Conservation (phyloP, 805 yeast species). For the Hanseniaspora lachancei region DNA sequence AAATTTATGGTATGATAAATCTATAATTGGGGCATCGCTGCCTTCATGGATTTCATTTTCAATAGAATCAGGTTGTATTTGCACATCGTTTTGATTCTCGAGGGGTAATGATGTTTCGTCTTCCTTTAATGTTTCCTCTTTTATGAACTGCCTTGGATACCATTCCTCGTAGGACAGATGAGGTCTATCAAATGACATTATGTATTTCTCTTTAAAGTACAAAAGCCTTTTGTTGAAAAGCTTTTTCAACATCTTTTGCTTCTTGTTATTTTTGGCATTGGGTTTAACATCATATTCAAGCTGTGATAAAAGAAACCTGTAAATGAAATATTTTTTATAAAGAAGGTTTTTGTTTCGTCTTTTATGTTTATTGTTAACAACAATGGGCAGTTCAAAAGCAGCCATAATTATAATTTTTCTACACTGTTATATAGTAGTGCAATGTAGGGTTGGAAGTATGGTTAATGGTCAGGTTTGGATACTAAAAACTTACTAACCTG, state of each 20-base stretch:
- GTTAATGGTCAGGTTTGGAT: no score
- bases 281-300: not conserved
- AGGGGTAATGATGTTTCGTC: not conserved
- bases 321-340: conserved; percentile 9
- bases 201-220: conserved; percentile 19
- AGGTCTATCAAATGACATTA: conserved; percentile 23
- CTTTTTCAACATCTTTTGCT: not conserved
- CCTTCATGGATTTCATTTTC: not conserved
- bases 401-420: not conserved
- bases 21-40: not conserved
- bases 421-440: not conserved
- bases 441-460: not conserved
- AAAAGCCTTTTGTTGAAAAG: not conserved
- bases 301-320: not conserved
- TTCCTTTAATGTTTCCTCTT: not conserved
- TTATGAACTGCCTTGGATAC: conserved; percentile 14
- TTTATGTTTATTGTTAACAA: conserved; percentile 7
- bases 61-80: no score
- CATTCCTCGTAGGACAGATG: conserved; percentile 24
- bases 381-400: conserved; percentile 13
- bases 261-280: not conserved
- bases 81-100: not conserved
- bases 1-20: not conserved
- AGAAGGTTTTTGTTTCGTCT: conserved; percentile 3
- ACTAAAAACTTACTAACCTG: no score